A percentile compares a stretch with the other conserved stretches of the same genome.
Conservation (phyloP, 139 green algal species). For the Pleodorina starrii region DNA sequence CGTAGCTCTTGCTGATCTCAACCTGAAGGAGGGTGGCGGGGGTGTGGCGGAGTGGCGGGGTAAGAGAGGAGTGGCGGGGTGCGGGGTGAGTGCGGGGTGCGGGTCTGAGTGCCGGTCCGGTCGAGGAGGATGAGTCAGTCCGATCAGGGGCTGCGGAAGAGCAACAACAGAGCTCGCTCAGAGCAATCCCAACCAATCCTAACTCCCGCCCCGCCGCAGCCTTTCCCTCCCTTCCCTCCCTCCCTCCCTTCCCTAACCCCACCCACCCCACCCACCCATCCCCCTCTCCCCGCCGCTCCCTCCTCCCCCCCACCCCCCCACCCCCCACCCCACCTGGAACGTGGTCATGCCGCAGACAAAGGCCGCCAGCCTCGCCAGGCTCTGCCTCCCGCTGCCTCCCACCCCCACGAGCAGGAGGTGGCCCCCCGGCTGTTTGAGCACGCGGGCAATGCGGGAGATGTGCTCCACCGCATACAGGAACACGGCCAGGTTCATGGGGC, state of each 20-base stretch:
- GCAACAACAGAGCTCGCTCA: too few species aligned
- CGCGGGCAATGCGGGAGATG: constrained; percentile 69
- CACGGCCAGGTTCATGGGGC: constrained; percentile 85
- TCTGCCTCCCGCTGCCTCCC: constrained; percentile 81
- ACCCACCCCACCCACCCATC: not conserved
- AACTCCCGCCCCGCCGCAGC: too few species aligned
- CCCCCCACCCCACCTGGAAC: constrained; percentile 67
- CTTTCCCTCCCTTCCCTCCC: too few species aligned
- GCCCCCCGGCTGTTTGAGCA: constrained; percentile 68
- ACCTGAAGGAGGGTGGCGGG: constrained; percentile 64
- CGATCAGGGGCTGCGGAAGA: too few species aligned
- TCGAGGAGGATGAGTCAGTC: too few species aligned
- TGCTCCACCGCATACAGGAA: constrained; percentile 89
- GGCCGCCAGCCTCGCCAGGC: constrained; percentile 78
- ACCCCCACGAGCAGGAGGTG: constrained; percentile 87
- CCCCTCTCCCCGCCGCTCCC: not conserved
- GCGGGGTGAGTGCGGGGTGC: too few species aligned
- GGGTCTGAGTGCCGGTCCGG: too few species aligned
- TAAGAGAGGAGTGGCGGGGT: too few species aligned
- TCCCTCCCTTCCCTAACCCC: not conserved
- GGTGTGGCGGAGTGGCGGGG: too few species aligned
- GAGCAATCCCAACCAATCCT: too few species aligned
- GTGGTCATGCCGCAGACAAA: constrained; percentile 81
- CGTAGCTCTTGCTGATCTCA: constrained; percentile 85
- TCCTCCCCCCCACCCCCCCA: not conserved